A percentile compares a stretch with the other conserved stretches of the same genome.
Evolutionary conservation across 305 asterid genomes (phyloP).

Genomic region (Plantago coronopus): DNA sequence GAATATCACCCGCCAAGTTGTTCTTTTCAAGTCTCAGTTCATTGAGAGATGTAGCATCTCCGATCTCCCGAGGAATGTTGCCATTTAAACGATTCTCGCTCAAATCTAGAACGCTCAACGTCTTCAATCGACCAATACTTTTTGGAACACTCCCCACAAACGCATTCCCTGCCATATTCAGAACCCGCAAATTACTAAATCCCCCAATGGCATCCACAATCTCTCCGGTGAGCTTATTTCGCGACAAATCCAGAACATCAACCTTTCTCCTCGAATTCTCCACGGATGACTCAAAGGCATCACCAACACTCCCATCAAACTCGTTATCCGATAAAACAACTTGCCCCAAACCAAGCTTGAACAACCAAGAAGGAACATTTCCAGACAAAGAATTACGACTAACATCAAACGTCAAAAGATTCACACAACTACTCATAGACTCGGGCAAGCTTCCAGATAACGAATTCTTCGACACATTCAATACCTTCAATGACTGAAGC

Average conservation of each 20-base stretch:
- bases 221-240: slow-evolving; percentile 49
- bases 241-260: slow-evolving; percentile 57
- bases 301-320: slow-evolving; percentile 49
- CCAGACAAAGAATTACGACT: slow-evolving; percentile 63
- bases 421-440: slow-evolving; percentile 43
- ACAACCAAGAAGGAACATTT: slow-evolving; percentile 57
- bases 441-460: slow-evolving; percentile 63
- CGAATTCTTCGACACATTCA: slow-evolving; percentile 60
- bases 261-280: slow-evolving; percentile 55
- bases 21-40: slow-evolving; percentile 59
- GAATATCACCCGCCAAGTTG: slow-evolving; percentile 52
- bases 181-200: slow-evolving; percentile 46
- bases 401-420: slow-evolving; percentile 56
- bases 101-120: slow-evolving; percentile 51
- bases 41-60: slow-evolving; percentile 49
- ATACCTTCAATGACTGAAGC: slow-evolving; percentile 49
- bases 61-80: slow-evolving; percentile 72
- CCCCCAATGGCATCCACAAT: slow-evolving; percentile 52
- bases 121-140: slow-evolving; percentile 46
- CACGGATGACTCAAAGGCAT: slow-evolving; percentile 44
- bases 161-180: slow-evolving; percentile 52
- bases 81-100: slow-evolving; percentile 69
- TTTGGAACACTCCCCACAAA: slow-evolving; percentile 50
- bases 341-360: slow-evolving; percentile 49
- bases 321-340: slow-evolving; percentile 55